Evolutionary conservation across 352 stramenopile genomes (phyloP).

Genomic region (Globisporangium canariense): DNA sequence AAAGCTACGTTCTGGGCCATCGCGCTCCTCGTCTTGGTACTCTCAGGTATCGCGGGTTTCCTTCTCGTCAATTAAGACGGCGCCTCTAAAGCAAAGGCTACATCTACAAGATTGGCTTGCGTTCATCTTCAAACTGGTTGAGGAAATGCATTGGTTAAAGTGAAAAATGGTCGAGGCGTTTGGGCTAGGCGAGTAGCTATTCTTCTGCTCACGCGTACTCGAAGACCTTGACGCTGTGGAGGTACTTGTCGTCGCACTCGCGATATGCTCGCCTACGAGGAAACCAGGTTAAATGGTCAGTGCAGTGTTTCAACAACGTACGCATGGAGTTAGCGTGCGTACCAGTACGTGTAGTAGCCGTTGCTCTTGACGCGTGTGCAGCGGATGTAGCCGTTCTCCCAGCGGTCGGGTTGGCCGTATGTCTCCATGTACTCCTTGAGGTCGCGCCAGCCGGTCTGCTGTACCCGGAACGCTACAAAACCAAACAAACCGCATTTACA

Average conservation of each 20-base stretch:
- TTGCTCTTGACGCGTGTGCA: conserved; percentile 82
- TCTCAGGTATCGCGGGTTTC: conserved; percentile 31
- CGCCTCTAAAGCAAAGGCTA: background rate
- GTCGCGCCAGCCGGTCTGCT: conserved; percentile 70
- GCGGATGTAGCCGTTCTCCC: conserved; percentile 70
- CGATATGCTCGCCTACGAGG: conserved; percentile 42
- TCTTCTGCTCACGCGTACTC: conserved; percentile 47
- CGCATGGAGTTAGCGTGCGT: background rate
- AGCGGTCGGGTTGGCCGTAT: conserved; percentile 69
- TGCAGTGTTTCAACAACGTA: too few relatives aligned
- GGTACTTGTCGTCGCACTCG: conserved; percentile 82
- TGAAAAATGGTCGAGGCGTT: background rate
- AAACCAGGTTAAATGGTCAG: background rate
- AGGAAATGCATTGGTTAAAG: background rate
- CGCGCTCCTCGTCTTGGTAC: conserved; percentile 32
- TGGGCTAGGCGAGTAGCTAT: background rate
- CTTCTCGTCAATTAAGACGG: conserved; percentile 17
- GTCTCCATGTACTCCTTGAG: conserved; percentile 81
- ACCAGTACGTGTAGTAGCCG: conserved; percentile 84
- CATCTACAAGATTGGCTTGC: background rate
- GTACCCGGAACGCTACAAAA: conserved; percentile 54
- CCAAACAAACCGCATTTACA: background rate
- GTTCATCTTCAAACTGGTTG: background rate
- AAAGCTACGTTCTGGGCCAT: conserved; percentile 34
- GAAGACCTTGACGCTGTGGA: conserved; percentile 76